phyloP scores from a whole-genome alignment of 2,329 filamentous ascomycete genomes.

The Sarocladiaceae sp. region DNA sequence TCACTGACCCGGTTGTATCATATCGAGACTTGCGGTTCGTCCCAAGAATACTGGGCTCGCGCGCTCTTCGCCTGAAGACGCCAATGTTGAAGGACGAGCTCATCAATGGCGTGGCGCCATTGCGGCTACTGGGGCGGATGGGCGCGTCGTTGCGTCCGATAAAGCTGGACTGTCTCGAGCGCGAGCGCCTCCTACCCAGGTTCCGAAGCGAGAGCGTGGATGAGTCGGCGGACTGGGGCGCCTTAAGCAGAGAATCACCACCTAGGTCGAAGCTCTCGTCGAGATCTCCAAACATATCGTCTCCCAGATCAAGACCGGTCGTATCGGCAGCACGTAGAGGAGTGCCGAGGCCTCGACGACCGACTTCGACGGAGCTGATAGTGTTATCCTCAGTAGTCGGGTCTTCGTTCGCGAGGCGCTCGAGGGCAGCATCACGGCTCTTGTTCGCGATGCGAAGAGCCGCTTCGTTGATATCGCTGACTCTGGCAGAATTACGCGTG shows the following conservation, averaged over 20 bases:
- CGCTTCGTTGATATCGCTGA: slow-evolving; percentile 19
- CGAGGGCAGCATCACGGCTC: slow-evolving; percentile 30
- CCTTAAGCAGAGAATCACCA: slow-evolving; percentile 25
- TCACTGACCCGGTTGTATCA: slow-evolving; percentile 9
- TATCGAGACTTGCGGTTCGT: slow-evolving; percentile 36
- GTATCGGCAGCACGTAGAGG: slow-evolving; percentile 28
- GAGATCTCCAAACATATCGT: slow-evolving; percentile 41
- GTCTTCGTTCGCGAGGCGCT: slow-evolving; percentile 28
- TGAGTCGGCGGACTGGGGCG: slow-evolving; percentile 33
- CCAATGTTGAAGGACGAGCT: slow-evolving; percentile 50
- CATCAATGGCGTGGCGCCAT: slow-evolving; percentile 39
- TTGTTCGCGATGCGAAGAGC: slow-evolving; percentile 19
- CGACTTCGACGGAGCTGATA: slow-evolving; percentile 29
- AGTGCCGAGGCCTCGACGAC: slow-evolving; percentile 28
- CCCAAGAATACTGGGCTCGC: slow-evolving; percentile 57
- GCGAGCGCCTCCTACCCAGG: slow-evolving; percentile 32
- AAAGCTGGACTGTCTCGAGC: slow-evolving; percentile 44
- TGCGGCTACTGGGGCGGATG: slow-evolving; percentile 47
- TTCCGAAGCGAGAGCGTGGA: slow-evolving; percentile 41
- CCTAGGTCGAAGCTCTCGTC: slow-evolving; percentile 35
- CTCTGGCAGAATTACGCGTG: slow-evolving; percentile 15
- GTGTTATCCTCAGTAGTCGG: slow-evolving; percentile 18
- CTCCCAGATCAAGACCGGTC: slow-evolving; percentile 42
- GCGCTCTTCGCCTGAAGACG: slow-evolving; percentile 48
- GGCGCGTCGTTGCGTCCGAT: slow-evolving; percentile 43